Percentiles rank a stretch among this genome's conserved stretches.
Conservation (phyloP, 345 rosid genomes). For the Carallia brachiata region DNA sequence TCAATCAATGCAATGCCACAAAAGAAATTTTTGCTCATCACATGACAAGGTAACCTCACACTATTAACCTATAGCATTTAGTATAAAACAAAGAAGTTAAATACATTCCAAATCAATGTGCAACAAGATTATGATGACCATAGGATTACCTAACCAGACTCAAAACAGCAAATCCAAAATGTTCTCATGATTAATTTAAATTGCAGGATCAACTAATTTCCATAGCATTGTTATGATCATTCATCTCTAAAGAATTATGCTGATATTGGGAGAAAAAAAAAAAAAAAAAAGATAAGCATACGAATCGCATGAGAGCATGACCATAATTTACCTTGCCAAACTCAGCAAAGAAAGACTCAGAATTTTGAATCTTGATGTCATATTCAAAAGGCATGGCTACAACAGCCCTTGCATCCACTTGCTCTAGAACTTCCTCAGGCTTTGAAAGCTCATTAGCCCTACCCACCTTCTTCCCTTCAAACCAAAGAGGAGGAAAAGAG, state of each 20-base stretch:
- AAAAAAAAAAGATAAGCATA: no score
- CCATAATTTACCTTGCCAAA: constrained; percentile 7
- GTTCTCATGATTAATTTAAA: no score
- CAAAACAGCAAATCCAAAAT: no score
- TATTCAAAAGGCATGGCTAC: constrained; percentile 14
- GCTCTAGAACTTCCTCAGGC: constrained; percentile 12
- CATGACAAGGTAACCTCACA: constrained; percentile 12
- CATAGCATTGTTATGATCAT: no score
- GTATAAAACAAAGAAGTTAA: neutral
- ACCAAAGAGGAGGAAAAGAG: neutral
- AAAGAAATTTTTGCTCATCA: neutral
- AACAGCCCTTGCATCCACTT: constrained; percentile 14
- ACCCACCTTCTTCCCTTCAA: constrained; percentile 13
- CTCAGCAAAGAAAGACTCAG: constrained; percentile 11
- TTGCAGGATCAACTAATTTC: no score
- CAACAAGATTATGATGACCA: no score
- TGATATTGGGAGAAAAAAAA: no score
- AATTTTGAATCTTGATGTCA: constrained; percentile 11
- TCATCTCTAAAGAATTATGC: no score
- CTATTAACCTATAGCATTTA: constrained; percentile 8
- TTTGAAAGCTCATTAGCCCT: constrained; percentile 8
- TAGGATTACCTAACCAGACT: no score
- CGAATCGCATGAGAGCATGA: no score
- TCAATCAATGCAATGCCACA: constrained; percentile 12
- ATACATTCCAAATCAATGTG: neutral